phyloP scores from a whole-genome alignment of 495 filamentous ascomycete genomes.

The Penicillium flavigenum region DNA sequence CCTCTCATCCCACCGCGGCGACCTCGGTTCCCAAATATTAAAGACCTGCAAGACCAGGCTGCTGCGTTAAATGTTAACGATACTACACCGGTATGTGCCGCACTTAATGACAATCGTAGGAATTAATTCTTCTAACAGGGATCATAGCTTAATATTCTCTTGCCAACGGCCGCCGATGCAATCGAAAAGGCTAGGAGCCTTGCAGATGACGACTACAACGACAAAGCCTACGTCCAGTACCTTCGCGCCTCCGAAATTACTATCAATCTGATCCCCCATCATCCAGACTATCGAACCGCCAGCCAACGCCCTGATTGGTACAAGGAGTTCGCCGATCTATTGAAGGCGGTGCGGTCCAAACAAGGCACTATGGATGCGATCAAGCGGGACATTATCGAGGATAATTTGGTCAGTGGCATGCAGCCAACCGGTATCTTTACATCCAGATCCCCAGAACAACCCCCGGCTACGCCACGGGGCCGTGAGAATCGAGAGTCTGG shows the following conservation, averaged over 20 bases:
- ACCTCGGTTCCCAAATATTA: constrained; percentile 64
- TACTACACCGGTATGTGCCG: constrained; percentile 41
- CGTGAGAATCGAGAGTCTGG: constrained; percentile 27
- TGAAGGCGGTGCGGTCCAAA: constrained; percentile 50
- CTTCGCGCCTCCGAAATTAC: constrained; percentile 75
- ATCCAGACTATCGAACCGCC: constrained; percentile 58
- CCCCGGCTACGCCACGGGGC: constrained; percentile 18
- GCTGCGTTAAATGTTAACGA: constrained; percentile 43
- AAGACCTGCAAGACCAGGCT: constrained; percentile 62
- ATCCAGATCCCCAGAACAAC: constrained; percentile 14
- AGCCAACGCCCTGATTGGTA: constrained; percentile 39
- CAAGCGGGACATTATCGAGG: constrained; percentile 46
- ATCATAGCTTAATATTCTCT: constrained; percentile 36
- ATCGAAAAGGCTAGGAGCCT: constrained; percentile 36
- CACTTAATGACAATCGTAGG: constrained; percentile 1
- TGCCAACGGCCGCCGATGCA: constrained; percentile 38
- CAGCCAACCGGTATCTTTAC: constrained; percentile 27
- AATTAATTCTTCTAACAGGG: constrained; percentile 25
- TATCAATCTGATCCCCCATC: constrained; percentile 68
- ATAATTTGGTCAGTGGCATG: constrained; percentile 38
- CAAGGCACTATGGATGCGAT: constrained; percentile 47
- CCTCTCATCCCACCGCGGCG: constrained; percentile 17
- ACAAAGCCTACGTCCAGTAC: constrained; percentile 72
- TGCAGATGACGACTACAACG: constrained; percentile 52
- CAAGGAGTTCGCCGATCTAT: constrained; percentile 43